Percentiles rank a stretch among this genome's conserved stretches.
These are phyloP conservation scores for Diaporthe vaccinii DNA, from an alignment of 2,329 filamentous ascomycete genomes.

Conservation along the genomic window DNA sequence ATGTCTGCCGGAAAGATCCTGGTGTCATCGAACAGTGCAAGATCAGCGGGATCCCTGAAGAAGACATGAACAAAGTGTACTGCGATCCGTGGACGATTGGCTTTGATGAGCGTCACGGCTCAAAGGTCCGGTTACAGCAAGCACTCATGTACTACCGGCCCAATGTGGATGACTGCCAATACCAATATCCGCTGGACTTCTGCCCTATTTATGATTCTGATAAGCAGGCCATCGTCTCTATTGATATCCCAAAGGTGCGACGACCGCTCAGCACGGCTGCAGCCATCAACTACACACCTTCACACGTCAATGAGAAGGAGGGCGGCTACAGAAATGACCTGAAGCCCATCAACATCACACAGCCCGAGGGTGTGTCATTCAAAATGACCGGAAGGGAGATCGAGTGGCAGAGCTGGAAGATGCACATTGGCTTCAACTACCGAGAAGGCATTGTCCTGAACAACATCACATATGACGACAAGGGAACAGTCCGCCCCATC, in stretches of 20 bases:
- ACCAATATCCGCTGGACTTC: slow-evolving; percentile 92
- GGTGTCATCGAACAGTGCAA: slow-evolving; percentile 92
- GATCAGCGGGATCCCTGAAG: slow-evolving; percentile 81
- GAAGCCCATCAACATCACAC: slow-evolving; percentile 82
- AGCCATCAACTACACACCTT: slow-evolving; percentile 84
- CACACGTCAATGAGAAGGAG: slow-evolving; percentile 74
- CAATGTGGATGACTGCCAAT: slow-evolving; percentile 87
- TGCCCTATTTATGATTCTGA: slow-evolving; percentile 91
- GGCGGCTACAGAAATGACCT: slow-evolving; percentile 84
- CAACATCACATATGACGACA: slow-evolving; percentile 91
- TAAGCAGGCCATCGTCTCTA: slow-evolving; percentile 82
- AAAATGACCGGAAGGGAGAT: slow-evolving; percentile 79
- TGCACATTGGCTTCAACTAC: slow-evolving; percentile 96
- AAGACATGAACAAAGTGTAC: slow-evolving; percentile 96
- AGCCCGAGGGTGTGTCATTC: slow-evolving; percentile 89
- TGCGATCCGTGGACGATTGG: slow-evolving; percentile 98
- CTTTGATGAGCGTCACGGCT: slow-evolving; percentile 91
- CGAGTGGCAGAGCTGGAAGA: slow-evolving; percentile 93
- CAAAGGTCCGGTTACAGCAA: slow-evolving; percentile 83
- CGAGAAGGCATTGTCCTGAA: slow-evolving; percentile 91
- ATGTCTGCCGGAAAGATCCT: slow-evolving; percentile 80
- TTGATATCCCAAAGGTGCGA: slow-evolving; percentile 84
- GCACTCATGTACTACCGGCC: slow-evolving; percentile 97
- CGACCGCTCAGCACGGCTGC: slow-evolving; percentile 79
- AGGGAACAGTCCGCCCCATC: slow-evolving; percentile 79